Evolutionary conservation across 108 stramenopile genomes (phyloP).

Genomic region (Skeletonema costatum): DNA sequence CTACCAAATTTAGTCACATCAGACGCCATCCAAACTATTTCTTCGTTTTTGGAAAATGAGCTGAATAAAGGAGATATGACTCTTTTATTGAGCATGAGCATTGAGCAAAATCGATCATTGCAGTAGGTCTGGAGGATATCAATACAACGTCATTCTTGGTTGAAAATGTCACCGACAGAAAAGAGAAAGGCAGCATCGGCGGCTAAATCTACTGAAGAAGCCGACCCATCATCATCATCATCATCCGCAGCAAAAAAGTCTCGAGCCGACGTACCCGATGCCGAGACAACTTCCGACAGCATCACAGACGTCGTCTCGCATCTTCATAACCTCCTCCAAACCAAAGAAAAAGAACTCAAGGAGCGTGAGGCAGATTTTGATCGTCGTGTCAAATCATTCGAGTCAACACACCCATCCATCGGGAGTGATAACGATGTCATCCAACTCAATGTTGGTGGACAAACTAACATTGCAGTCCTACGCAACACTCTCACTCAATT

Average conservation of each 20-base stretch:
- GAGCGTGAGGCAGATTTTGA: constrained; percentile 3
- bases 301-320: not conserved
- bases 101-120: too few species aligned
- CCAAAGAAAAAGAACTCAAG: constrained; percentile 3
- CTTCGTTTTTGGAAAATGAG: too few species aligned
- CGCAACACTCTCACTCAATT: not conserved
- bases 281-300: not conserved
- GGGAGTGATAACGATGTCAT: constrained; percentile 13
- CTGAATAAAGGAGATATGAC: too few species aligned
- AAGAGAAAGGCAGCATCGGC: not conserved
- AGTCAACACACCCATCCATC: not conserved
- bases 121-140: too few species aligned
- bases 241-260: not conserved
- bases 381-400: constrained; percentile 2
- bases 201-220: not conserved
- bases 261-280: not conserved
- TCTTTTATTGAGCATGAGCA: too few species aligned
- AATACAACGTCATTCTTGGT: too few species aligned
- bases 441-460: constrained; percentile 23
- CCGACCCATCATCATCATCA: not conserved
- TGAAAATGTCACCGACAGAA: not conserved
- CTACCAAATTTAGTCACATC: too few species aligned
- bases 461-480: constrained; percentile 9
- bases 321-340: constrained; percentile 10
- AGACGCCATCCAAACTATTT: too few species aligned